Percentiles rank a stretch among this genome's conserved stretches.
These are phyloP conservation scores for Murraya paniculata DNA, from an alignment of 345 rosid species.

Conservation along the genomic window DNA sequence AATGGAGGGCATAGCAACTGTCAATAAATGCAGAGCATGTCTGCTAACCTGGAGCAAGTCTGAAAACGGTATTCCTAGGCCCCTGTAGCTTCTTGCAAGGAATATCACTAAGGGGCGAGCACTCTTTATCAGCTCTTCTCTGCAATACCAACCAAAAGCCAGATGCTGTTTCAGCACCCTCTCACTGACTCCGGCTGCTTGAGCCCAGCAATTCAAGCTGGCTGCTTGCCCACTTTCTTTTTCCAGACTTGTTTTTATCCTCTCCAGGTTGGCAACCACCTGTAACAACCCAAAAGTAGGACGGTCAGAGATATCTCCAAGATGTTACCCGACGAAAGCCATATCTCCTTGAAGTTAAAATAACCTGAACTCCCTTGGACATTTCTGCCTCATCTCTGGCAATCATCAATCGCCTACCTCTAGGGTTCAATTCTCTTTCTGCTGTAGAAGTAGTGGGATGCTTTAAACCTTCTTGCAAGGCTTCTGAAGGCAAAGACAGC, in stretches of 20 bases:
- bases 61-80: conserved; percentile 57
- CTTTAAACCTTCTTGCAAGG: conserved; percentile 17
- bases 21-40: neutral
- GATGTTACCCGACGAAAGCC: conserved; percentile 10
- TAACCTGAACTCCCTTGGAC: conserved; percentile 74
- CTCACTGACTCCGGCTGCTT: conserved; percentile 69
- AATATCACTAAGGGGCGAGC: conserved; percentile 60
- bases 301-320: conserved; percentile 16
- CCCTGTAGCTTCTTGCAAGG: conserved; percentile 75
- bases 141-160: conserved; percentile 75
- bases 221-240: conserved; percentile 56
- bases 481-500: conserved; percentile 20
- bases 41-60: conserved; percentile 69
- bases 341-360: conserved; percentile 18
- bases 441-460: conserved; percentile 25
- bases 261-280: conserved; percentile 66
- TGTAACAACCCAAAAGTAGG: conserved; percentile 28
- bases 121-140: conserved; percentile 68
- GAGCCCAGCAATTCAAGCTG: conserved; percentile 74
- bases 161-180: conserved; percentile 54
- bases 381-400: conserved; percentile 75
- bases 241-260: conserved; percentile 54
- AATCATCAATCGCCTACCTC: conserved; percentile 46
- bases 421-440: conserved; percentile 35
- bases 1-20: neutral